Evolutionary conservation across 1,284 basidiomycete species (phyloP), one percentile per base, ranked within the genome.

Genomic region (Pseudozyma tsukubaensis): DNA sequence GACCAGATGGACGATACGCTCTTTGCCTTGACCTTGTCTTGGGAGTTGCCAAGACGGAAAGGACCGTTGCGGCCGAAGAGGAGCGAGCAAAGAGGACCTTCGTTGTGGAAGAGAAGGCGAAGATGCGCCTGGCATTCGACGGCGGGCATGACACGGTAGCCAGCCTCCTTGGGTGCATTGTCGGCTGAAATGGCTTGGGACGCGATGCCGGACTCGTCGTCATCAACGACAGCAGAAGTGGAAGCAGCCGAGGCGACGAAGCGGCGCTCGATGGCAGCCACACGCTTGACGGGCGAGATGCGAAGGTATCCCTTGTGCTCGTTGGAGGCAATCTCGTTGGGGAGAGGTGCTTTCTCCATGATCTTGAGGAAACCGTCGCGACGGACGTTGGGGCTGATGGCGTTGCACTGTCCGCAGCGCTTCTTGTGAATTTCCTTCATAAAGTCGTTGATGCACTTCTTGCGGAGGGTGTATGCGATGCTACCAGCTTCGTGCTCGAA

Each of bases 361-460:
- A 99, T 89, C 86, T 97, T 98, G 64, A 93, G 92, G 82, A 93
- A 89, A 1, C 93, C 94, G 83, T 99, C 97, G 85, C 95, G 97
- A 64, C 95, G 91, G 85, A 94, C 93, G 0, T 92, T 92, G 82
- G 93, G 94, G 1, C 88, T 90, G 87, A 85, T 95, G 92, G 92
- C 93, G 62, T 87, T 87, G 86, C 96, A 99, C 62, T 89, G 88
- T 1, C 86, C 85, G 84, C 96, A 99, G 10, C 69, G 72, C 79
- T 89, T 92, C 81, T 89, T 84, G 51, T 90, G 87, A 48, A 91
- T 89, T 24, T 87, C 86, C 86, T 90, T 93, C 76, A 95, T 85
- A 81, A 98, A 95, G 59, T 95, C 92, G 64, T 88, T 86, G 74
- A 98, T 92, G 49, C 94, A 86, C 54, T 91, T 90, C 84, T 93